These are phyloP conservation scores for Fagus sylvatica DNA, from an alignment of 306 rosid genomes.

Conservation along the genomic window DNA sequence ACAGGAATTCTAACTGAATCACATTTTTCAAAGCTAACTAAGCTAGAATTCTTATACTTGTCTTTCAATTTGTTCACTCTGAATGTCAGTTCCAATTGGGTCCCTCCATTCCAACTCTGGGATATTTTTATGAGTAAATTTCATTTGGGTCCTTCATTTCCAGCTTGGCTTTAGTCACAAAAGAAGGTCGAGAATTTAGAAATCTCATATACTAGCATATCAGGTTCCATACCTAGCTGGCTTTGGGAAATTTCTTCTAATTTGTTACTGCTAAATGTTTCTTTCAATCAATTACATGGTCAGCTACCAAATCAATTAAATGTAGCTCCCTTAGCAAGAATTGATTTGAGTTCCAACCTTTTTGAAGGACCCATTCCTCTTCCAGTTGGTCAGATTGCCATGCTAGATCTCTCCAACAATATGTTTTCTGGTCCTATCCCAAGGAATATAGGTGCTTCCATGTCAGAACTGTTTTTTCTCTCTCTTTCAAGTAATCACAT, in stretches of 20 bases:
- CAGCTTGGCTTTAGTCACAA: slow-evolving; percentile 43
- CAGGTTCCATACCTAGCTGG: slow-evolving; percentile 43
- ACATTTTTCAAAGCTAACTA: slow-evolving; percentile 32
- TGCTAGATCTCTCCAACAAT: slow-evolving; percentile 38
- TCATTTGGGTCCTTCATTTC: slow-evolving; percentile 42
- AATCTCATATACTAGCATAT: slow-evolving; percentile 43
- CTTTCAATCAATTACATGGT: slow-evolving; percentile 36
- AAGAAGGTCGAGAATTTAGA: neutral
- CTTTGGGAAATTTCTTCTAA: slow-evolving; percentile 39
- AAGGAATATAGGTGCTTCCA: slow-evolving; percentile 9
- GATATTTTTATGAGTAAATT: slow-evolving; percentile 37
- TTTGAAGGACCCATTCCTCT: slow-evolving; percentile 28
- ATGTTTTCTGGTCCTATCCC: slow-evolving; percentile 42
- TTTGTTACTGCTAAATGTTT: slow-evolving; percentile 27
- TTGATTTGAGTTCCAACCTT: slow-evolving; percentile 41
- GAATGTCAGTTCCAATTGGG: slow-evolving; percentile 42
- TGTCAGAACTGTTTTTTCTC: slow-evolving; percentile 12
- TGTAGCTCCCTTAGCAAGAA: neutral
- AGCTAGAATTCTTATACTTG: neutral
- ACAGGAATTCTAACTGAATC: slow-evolving; percentile 35
- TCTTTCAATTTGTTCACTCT: slow-evolving; percentile 40
- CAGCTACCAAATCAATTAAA: slow-evolving; percentile 32
- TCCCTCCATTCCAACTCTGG: slow-evolving; percentile 33
- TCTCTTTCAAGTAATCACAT: slow-evolving; percentile 43
- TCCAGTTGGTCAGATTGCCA: neutral